Evolutionary conservation across 306 rosid genomes (phyloP), one percentile per base, ranked within the genome.

Genomic region (Dalbergia oliveri): DNA sequence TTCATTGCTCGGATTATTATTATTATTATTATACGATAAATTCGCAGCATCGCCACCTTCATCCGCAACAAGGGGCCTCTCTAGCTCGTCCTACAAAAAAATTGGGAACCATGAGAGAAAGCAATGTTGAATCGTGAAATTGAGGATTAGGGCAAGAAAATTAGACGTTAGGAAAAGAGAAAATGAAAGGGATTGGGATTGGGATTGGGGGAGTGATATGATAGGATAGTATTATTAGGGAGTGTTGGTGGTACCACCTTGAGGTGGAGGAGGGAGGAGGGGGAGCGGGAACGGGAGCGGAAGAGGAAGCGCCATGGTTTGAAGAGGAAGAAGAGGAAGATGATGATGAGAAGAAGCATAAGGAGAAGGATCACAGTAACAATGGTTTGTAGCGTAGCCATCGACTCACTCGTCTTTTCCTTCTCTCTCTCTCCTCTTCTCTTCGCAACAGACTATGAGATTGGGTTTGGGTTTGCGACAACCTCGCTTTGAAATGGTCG

Each of bases 291-390:
- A 15, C 83, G 93, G 19, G 84, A 72, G 78, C 85, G 67, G 78
- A 79, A 84, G 60, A 93, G 87, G 88, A 95, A 89, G 41, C 98
- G 99, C 98, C 99, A 96, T 87, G 98, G 99, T 87, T 90, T 93
- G 81, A 89, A 96, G 94, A 83, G 89, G 70, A 93, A 33, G 78
- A 96, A 47, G 83, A 91, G 51, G 82, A 96, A 47, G 80, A 93
- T 15, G 79, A 91, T 23, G 86, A 96, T 83, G 83, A 93, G 83
- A 89, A 96, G 88, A 86, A 95, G 91, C 98, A 93, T 93, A 86
- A 96, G 91, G 93, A 91, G 88, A 64, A 93, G 87, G 34, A 72
- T 34, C 78, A 91, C 68, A 76, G 79, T 88, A 49, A 86, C 88
- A 91, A 96, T 85, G 93, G 79, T 82, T 89, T 65, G 85, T 23